Evolutionary conservation across 768 basidiomycete species (phyloP).

Genomic region (Leucocoprinus birnbaumii): DNA sequence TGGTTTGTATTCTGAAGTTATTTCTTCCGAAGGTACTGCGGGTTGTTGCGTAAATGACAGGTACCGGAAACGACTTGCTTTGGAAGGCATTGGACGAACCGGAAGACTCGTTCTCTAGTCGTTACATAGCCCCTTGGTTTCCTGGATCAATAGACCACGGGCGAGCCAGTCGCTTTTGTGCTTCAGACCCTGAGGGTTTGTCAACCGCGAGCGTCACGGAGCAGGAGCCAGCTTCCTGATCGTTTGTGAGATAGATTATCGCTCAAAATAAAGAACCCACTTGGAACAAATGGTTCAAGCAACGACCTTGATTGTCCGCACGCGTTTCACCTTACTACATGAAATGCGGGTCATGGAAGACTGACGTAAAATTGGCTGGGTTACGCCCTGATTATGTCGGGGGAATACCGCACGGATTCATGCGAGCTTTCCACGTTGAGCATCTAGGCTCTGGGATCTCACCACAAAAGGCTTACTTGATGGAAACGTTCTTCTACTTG

Average conservation of each 20-base stretch:
- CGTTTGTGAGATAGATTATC: not conserved
- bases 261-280: not conserved
- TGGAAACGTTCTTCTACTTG: not conserved
- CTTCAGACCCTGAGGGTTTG: not conserved
- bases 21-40: conserved; percentile 28
- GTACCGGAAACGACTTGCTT: conserved; percentile 49
- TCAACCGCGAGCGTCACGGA: conserved; percentile 10
- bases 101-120: conserved; percentile 16
- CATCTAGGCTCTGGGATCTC: conserved; percentile 2
- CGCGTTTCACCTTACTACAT: not conserved
- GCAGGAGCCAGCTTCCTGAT: conserved; percentile 2
- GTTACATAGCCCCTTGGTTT: not conserved
- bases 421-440: conserved; percentile 1
- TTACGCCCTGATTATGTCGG: too few relatives aligned
- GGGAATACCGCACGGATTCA: not conserved
- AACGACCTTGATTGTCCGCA: not conserved
- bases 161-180: not conserved
- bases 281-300: not conserved
- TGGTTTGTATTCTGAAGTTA: not conserved
- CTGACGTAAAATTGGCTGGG: not conserved
- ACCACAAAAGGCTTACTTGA: conserved; percentile 4
- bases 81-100: conserved; percentile 13
- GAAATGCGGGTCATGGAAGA: not conserved
- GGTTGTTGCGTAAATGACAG: conserved; percentile 56
- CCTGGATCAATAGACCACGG: not conserved